These are phyloP conservation scores for Flaveria bidentis DNA, from an alignment of 129 eudicot species.

Conservation along the genomic window DNA sequence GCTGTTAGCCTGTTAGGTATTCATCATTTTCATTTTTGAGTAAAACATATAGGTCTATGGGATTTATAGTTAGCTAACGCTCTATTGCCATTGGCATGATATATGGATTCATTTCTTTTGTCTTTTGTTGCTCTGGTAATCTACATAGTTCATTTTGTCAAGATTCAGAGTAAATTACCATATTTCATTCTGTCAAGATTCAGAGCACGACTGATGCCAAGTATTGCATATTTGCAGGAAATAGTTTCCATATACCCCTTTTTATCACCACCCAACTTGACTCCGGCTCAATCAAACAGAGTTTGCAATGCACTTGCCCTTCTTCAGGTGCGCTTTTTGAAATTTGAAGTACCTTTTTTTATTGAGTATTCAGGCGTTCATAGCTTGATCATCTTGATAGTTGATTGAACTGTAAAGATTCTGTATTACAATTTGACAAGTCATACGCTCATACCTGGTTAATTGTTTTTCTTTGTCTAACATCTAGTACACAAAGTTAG, in stretches of 20 bases:
- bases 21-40: neutral
- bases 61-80: slow-evolving; percentile 16
- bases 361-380: neutral
- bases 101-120: slow-evolving; percentile 9
- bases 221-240: slow-evolving; percentile 13
- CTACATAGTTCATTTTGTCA: neutral
- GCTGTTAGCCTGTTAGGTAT: neutral
- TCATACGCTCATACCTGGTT: neutral
- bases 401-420: slow-evolving; percentile 14
- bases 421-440: neutral
- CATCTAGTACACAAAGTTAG: neutral
- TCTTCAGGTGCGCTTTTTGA: slow-evolving; percentile 17
- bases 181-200: neutral
- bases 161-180: too few relatives aligned
- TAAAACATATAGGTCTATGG: neutral
- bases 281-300: slow-evolving; percentile 23
- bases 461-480: neutral
- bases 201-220: slow-evolving; percentile 5
- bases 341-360: neutral
- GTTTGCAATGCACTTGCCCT: slow-evolving; percentile 24
- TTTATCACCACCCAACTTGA: slow-evolving; percentile 15
- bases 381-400: slow-evolving; percentile 8
- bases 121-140: neutral
- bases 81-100: neutral
- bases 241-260: slow-evolving; percentile 23